Conservation (phyloP, 306 rosid genomes). For the Mucuna pruriens region DNA sequence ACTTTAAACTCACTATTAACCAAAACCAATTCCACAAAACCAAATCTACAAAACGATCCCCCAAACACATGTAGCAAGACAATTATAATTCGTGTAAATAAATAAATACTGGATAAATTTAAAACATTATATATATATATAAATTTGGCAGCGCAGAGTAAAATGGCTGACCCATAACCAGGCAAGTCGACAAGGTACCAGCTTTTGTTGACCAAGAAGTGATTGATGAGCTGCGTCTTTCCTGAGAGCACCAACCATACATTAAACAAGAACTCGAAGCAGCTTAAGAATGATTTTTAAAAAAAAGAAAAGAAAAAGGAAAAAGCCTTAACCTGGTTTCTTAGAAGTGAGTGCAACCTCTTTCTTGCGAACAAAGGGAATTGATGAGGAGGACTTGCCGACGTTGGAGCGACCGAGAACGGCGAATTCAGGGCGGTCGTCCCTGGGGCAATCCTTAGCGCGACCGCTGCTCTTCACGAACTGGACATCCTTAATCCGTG, state of each 20-base stretch:
- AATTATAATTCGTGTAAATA: neutral
- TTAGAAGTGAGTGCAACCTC: slow-evolving; percentile 94
- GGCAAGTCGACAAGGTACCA: slow-evolving; percentile 98
- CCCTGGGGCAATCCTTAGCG: slow-evolving; percentile 81
- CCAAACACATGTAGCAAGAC: neutral
- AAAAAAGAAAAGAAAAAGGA: neutral
- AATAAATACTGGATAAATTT: neutral
- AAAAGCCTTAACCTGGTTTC: slow-evolving; percentile 68
- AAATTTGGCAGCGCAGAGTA: too few relatives aligned
- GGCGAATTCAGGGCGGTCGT: slow-evolving; percentile 81
- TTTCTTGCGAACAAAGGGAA: slow-evolving; percentile 78
- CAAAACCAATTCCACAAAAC: neutral
- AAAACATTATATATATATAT: too few relatives aligned
- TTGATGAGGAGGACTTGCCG: slow-evolving; percentile 95
- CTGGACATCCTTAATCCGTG: slow-evolving; percentile 76
- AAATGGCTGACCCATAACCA: slow-evolving; percentile 95
- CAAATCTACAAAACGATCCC: too few relatives aligned
- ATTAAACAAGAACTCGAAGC: neutral
- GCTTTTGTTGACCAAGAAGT: slow-evolving; percentile 87
- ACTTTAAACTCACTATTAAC: neutral
- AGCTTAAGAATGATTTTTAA: neutral
- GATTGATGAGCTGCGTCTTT: slow-evolving; percentile 94
- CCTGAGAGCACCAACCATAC: slow-evolving; percentile 53
- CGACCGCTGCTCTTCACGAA: slow-evolving; percentile 81
- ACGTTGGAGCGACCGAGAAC: slow-evolving; percentile 93